phyloP scores from a whole-genome alignment of 2,329 filamentous ascomycete species.

The Mollisiaceae sp. region DNA sequence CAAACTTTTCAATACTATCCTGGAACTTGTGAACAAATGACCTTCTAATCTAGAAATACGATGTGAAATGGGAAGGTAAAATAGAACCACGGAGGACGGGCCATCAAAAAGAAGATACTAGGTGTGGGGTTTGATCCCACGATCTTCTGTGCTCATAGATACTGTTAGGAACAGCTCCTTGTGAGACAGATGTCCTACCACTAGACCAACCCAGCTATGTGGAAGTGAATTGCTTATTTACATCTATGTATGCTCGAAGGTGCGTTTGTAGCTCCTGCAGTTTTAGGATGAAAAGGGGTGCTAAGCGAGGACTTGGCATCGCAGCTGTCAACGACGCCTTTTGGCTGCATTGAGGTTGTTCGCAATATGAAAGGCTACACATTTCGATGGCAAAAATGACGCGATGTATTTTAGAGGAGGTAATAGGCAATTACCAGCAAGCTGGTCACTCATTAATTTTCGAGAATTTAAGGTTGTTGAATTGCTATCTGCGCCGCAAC shows the following conservation, averaged over 20 bases:
- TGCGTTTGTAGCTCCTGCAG: not conserved
- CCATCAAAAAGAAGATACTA: slow-evolving; percentile 8
- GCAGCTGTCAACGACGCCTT: not conserved
- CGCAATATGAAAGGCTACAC: not conserved
- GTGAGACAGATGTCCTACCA: slow-evolving; percentile 30
- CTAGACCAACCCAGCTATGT: slow-evolving; percentile 22
- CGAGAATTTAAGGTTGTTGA: too few relatives aligned
- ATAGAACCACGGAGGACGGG: not conserved
- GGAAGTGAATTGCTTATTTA: not conserved
- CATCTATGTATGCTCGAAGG: not conserved
- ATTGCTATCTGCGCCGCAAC: too few relatives aligned
- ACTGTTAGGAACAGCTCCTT: slow-evolving; percentile 1
- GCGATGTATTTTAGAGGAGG: too few relatives aligned
- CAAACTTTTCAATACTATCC: too few relatives aligned
- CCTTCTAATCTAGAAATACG: not conserved
- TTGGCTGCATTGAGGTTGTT: not conserved
- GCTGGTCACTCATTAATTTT: too few relatives aligned
- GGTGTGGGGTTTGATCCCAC: slow-evolving; percentile 18
- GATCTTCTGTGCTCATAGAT: slow-evolving; percentile 15
- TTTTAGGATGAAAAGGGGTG: not conserved
- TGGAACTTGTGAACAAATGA: too few relatives aligned
- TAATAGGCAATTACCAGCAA: too few relatives aligned
- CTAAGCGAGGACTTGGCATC: not conserved
- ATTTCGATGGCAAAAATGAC: too few relatives aligned
- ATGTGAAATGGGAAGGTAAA: too few relatives aligned